phyloP scores from a whole-genome alignment of 306 rosid genomes.

The Prosopis cineraria region DNA sequence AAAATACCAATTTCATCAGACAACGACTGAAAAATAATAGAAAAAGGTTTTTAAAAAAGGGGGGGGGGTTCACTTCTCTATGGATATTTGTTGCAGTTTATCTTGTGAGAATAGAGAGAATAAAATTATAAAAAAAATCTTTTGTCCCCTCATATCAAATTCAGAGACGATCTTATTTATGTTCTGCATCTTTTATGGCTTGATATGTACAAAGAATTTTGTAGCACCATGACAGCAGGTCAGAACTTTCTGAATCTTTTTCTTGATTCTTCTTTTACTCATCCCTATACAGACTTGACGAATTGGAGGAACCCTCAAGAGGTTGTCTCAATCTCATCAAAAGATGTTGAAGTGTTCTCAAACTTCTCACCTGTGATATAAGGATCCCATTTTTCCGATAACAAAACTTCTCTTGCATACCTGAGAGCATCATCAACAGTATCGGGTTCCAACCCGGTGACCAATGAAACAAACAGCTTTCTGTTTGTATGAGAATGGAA shows the following conservation, averaged over 20 bases:
- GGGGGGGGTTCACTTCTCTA: neutral
- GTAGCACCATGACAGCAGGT: neutral
- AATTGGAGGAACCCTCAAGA: constrained; percentile 20
- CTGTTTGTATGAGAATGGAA: constrained; percentile 48
- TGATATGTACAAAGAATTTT: constrained; percentile 30
- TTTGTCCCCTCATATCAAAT: neutral
- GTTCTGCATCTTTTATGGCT: neutral
- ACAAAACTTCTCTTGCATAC: constrained; percentile 71
- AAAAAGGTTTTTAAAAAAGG: neutral
- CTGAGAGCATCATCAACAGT: constrained; percentile 70
- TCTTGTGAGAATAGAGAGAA: neutral
- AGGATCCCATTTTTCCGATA: constrained; percentile 61
- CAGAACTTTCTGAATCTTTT: neutral
- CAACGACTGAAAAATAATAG: constrained; percentile 6
- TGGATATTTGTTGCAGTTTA: neutral
- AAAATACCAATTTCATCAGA: constrained; percentile 31
- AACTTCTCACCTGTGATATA: constrained; percentile 37
- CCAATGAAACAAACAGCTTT: constrained; percentile 66
- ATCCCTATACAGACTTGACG: neutral
- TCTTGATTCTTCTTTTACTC: neutral
- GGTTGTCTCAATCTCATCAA: constrained; percentile 47
- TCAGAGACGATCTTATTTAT: neutral
- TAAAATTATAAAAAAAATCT: neutral
- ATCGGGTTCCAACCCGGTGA: constrained; percentile 70
- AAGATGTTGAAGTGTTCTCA: constrained; percentile 51